phyloP scores from a whole-genome alignment of 192 early-diverging fungal species.

The Entophlyctis luteolus region DNA sequence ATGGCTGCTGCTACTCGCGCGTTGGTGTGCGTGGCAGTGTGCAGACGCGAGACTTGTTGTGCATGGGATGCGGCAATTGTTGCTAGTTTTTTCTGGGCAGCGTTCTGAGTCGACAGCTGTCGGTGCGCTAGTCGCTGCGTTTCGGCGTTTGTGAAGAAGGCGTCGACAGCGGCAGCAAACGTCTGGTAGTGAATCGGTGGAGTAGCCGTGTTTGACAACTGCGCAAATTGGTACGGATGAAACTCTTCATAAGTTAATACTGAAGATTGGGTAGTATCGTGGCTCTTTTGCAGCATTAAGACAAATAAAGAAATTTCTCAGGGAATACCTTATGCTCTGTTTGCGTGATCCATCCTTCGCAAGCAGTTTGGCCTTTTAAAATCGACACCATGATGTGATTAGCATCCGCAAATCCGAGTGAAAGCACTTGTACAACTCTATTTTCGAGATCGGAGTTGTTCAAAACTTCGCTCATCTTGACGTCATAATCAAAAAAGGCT shows the following conservation, averaged over 20 bases:
- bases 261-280: too few species aligned
- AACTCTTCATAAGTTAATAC: conserved; percentile 49
- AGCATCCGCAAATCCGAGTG: conserved; percentile 65
- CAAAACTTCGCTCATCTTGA: conserved; percentile 35
- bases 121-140: conserved; percentile 72
- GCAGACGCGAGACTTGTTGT: conserved; percentile 72
- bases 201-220: conserved; percentile 12
- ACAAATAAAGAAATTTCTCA: too few species aligned
- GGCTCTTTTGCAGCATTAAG: too few species aligned
- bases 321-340: conserved; percentile 12
- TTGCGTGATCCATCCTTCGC: conserved; percentile 27
- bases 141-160: conserved; percentile 89
- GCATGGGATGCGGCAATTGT: conserved; percentile 73
- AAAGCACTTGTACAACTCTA: conserved; percentile 51
- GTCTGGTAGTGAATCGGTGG: conserved; percentile 53
- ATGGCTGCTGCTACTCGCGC: conserved; percentile 77
- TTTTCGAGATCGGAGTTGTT: conserved; percentile 54
- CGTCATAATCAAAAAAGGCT: neutral
- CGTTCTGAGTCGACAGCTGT: conserved; percentile 66
- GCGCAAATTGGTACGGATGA: conserved; percentile 42
- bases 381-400: conserved; percentile 58
- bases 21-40: conserved; percentile 65
- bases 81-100: conserved; percentile 79
- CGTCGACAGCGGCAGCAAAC: conserved; percentile 84
- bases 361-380: neutral